phyloP scores from a whole-genome alignment of 2,329 filamentous ascomycete species.

The Epicoccum sorghinum region DNA sequence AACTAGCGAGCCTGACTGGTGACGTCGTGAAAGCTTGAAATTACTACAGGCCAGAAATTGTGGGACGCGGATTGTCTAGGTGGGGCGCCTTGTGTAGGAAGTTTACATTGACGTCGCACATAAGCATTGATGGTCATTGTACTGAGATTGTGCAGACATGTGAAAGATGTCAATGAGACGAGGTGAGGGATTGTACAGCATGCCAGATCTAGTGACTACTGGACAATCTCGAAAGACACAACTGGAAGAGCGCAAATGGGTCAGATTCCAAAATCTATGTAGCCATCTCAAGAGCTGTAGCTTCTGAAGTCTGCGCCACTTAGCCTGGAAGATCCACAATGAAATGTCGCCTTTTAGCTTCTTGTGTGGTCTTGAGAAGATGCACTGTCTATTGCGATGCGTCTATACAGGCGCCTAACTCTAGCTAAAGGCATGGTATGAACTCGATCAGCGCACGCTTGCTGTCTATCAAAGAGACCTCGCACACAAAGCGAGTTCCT shows the following conservation, averaged over 20 bases:
- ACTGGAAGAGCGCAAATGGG: no score
- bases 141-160: neutral
- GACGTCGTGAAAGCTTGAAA: slow-evolving; percentile 13
- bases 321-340: no score
- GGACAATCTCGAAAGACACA: no score
- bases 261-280: no score
- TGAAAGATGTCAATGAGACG: neutral
- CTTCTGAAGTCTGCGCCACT: no score
- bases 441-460: slow-evolving; percentile 8
- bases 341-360: no score
- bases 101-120: no score
- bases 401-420: slow-evolving; percentile 6
- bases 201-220: no score
- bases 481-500: slow-evolving; percentile 16
- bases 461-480: slow-evolving; percentile 15
- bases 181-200: no score
- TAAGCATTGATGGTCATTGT: no score
- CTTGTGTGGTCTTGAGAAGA: neutral
- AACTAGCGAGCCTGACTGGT: neutral
- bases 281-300: no score
- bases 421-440: neutral
- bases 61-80: neutral
- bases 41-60: slow-evolving; percentile 4
- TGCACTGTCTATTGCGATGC: slow-evolving; percentile 15
- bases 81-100: neutral